Percentiles rank a stretch among this genome's conserved stretches.
Evolutionary conservation across 208 protist species (phyloP).

Genomic region (Wallacemonas rigidus): DNA sequence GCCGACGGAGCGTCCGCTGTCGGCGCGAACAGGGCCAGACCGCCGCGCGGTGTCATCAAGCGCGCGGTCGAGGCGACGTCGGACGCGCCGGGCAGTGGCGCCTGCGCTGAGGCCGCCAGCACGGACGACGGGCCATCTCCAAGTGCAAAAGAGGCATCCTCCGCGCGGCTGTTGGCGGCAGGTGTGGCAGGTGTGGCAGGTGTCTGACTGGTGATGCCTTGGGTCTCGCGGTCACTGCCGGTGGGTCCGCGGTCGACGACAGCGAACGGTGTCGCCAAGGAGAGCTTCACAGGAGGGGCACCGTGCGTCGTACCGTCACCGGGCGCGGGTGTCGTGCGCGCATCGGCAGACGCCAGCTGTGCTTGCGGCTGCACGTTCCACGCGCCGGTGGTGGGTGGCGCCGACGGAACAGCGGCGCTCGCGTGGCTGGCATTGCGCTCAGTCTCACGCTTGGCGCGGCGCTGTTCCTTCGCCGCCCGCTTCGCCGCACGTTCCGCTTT

Average conservation of each 20-base stretch:
- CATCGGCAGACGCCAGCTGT: conserved; percentile 4
- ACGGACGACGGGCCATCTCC: background rate
- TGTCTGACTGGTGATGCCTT: background rate
- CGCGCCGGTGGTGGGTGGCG: conserved; percentile 1
- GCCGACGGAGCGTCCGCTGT: background rate
- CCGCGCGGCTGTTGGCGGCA: background rate
- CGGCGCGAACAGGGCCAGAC: background rate
- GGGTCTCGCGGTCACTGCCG: conserved; percentile 5
- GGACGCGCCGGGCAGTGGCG: too few species aligned
- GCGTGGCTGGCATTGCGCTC: conserved; percentile 15
- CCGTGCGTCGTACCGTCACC: background rate
- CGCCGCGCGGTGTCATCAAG: background rate
- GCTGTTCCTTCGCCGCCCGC: conserved; percentile 14
- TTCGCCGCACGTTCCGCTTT: conserved; percentile 19
- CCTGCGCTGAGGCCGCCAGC: too few species aligned
- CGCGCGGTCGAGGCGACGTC: too few species aligned
- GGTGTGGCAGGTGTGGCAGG: background rate
- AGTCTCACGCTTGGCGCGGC: conserved; percentile 7
- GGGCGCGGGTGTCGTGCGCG: conserved; percentile 4
- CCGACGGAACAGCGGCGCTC: background rate
- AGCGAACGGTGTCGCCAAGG: conserved; percentile 4
- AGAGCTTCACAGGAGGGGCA: background rate
- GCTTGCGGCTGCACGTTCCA: conserved; percentile 14
- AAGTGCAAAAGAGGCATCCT: conserved; percentile 4
- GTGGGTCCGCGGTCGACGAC: background rate